Base-by-base conservation (phyloP, 768 basidiomycete genomes). In the Tylopilus rubrobrunneus region DNA sequence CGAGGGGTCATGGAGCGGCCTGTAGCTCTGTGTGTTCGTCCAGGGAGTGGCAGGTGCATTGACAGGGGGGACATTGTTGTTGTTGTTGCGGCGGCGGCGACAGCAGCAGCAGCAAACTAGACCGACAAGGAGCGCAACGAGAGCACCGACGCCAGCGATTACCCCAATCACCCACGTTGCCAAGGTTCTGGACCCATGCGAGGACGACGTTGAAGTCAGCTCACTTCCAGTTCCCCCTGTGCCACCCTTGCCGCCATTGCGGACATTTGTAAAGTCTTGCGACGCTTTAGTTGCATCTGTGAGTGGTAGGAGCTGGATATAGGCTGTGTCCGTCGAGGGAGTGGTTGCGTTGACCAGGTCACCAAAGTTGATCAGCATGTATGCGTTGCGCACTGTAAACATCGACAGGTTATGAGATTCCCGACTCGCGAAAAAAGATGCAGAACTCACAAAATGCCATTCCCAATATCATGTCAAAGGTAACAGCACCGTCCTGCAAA, bases 391-490 rank as follows among this genome's bases (percentile, higher is more conserved):
- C 51, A 87, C 86, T 87, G 60, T 23, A 39, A 6, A 7, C 7
- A 47, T 36, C 6, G 41, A 36, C 9, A 29, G 43, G 12, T 12
- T 37, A 23, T 49, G 19, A 53, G 45, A 57, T 27, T 17, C 29
- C 34, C 10, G 37, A 37, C 27, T 21, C 27, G 47, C 36, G 40
- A 44, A 41, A 37, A 45, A 27, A 59, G 59, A 21, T 14, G 1
- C 0, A 49, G 25, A 7, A 75, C 83, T 62, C 59, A 85, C 85
- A 67, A 71, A 87, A 88, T 9, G 80, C 76, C 84, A 88, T 88
- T 51, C 87, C 87, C 43, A 89, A 73, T 43, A 89, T 78, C 65
- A 85, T 77, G 62, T 88, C 86, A 56, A 76, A 88, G 39, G 52
- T 14, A 27, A 59, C 49, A 1, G 53, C 36, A 8, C 42, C 41